Base-by-base conservation (phyloP, 345 rosid genomes). In the Citrus australasica region DNA sequence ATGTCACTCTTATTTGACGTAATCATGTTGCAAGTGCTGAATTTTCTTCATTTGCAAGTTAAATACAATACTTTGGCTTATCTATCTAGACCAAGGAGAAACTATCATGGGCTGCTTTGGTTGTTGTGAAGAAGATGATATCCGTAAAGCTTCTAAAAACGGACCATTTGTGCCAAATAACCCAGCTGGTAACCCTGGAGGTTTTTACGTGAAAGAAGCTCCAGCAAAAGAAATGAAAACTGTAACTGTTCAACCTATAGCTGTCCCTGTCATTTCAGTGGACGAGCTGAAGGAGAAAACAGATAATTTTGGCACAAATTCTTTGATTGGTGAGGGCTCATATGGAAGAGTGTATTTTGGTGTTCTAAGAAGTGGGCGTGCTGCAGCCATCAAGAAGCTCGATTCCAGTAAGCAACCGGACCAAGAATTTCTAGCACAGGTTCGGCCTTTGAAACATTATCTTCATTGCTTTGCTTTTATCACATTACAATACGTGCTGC, bases 391-490 rank as follows among this genome's bases (percentile, higher is more conserved):
- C 9, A 94, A 94, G 85, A 94, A 90, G 80, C 85, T 94, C 73
- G 98, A 94, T 84, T 90, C 97, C 66, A 92, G 97, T 84, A 93
- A 91, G 83, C 97, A 94, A 82, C 97, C 97, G 4, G 94, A 90
- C 75, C 94, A 87, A 81, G 98, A 94, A 75, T 91, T 94, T 72
- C 89, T 91, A 59, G 89, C 97, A 16, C 97, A 94, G 97, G 98
- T 92, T 77, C 64, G 58, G 69, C 76, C 30, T 76, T 40, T 75
- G 9, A 80, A 79, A 76, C 79, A 73, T 61, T 78, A 78, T 79
- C 81, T 79, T 53, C 60, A 19, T n/a, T 33, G 64, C 53, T 19
- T 32, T 21, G 64, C 27, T 19, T 32, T 21, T 48, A 55, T 5
- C 25, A 17, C 1, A 22, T 40, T 10, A 60, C 11, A 24, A 38